A percentile compares a stretch with the other conserved stretches of the same genome.
Evolutionary conservation across 805 yeast species (phyloP).

Genomic region (Lipomyces mesembrius): DNA sequence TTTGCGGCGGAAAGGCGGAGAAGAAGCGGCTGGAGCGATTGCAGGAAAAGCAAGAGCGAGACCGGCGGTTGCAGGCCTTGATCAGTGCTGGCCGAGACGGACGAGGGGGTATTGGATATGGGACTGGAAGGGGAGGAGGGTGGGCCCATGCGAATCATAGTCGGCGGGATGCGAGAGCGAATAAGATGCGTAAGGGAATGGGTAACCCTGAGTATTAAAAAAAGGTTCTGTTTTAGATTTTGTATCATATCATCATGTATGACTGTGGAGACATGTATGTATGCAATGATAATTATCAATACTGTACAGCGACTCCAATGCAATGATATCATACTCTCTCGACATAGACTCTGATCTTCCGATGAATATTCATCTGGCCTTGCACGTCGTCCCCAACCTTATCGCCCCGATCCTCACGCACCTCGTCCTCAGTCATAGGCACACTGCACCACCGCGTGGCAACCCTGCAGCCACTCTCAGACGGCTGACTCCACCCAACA

Average conservation of each 20-base stretch:
- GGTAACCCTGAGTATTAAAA: not conserved
- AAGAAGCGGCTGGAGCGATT: not conserved
- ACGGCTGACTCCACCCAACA: conserved; percentile 66
- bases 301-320: not conserved
- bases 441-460: conserved; percentile 46
- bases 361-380: not conserved
- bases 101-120: not conserved
- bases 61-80: not conserved
- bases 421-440: conserved; percentile 22
- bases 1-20: conserved; percentile 8
- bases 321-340: conserved; percentile 8
- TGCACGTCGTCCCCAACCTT: not conserved
- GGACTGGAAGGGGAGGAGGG: conserved; percentile 14
- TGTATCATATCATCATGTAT: not conserved
- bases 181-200: conserved; percentile 23
- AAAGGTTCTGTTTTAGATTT: not conserved
- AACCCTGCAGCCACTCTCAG: conserved; percentile 56
- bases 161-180: conserved; percentile 21
- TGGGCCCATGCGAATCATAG: conserved; percentile 28
- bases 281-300: conserved; percentile 3
- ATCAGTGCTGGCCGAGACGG: not conserved
- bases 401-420: conserved; percentile 13
- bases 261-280: not conserved
- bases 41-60: not conserved
- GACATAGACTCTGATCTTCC: conserved; percentile 28